phyloP scores from a whole-genome alignment of 441 rosid genomes.

The Dalechampia spathulata region DNA sequence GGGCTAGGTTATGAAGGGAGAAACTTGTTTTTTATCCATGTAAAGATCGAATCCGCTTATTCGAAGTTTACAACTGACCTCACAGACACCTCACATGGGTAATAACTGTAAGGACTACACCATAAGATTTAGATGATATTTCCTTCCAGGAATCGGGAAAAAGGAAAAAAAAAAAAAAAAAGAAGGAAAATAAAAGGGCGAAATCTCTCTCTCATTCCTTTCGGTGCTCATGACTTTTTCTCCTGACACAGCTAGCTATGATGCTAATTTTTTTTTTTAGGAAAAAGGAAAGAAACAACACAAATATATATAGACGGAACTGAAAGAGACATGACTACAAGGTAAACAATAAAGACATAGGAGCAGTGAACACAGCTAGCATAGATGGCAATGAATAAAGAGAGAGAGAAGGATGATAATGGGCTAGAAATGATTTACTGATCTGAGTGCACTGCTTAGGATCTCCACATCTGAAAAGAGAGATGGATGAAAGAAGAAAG shows the following conservation, averaged over 20 bases:
- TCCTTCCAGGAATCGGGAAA: no score
- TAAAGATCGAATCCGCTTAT: constrained; percentile 6
- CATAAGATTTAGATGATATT: neutral
- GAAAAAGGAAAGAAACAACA: constrained; percentile 12
- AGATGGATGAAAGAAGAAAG: neutral
- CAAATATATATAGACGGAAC: constrained; percentile 1
- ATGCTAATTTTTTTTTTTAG: constrained; percentile 18
- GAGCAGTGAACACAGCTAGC: constrained; percentile 19
- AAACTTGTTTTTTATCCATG: neutral
- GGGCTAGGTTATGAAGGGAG: neutral
- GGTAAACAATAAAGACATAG: constrained; percentile 36
- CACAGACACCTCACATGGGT: constrained; percentile 25
- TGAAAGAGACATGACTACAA: constrained; percentile 54
- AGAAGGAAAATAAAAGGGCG: no score
- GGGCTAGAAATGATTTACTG: constrained; percentile 16
- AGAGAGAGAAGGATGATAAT: constrained; percentile 17
- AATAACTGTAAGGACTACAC: constrained; percentile 20
- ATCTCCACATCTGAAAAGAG: constrained; percentile 15
- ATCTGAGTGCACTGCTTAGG: constrained; percentile 18
- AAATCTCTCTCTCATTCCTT: constrained; percentile 16
- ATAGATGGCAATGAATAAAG: constrained; percentile 28
- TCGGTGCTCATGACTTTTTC: constrained; percentile 37
- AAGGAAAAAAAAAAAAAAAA: neutral
- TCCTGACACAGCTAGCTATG: constrained; percentile 26
- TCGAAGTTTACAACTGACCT: constrained; percentile 4